A percentile compares a stretch with the other conserved stretches of the same genome.
Evolutionary conservation across 805 yeast species (phyloP).

Genomic region (Zygoascus flipseniorum): DNA sequence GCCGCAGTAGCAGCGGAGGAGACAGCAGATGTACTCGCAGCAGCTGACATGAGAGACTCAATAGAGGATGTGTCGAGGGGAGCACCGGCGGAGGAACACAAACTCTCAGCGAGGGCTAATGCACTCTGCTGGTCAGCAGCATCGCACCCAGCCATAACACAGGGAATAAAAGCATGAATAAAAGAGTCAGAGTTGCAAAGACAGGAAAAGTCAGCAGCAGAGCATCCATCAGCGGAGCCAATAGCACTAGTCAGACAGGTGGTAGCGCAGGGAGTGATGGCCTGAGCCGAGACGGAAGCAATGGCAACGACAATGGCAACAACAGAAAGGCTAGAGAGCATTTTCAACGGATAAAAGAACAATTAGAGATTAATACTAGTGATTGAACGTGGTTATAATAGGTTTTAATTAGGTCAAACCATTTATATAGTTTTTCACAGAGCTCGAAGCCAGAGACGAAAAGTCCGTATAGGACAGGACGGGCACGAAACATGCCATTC

Average conservation of each 20-base stretch:
- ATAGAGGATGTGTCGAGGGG: background rate
- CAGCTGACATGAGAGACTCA: slow-evolving; percentile 33
- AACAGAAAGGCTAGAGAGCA: background rate
- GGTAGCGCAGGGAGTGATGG: slow-evolving; percentile 32
- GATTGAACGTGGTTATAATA: background rate
- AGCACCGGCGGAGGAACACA: background rate
- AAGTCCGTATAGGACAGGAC: too few species aligned
- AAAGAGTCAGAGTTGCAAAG: background rate
- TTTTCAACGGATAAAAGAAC: background rate
- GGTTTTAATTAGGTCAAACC: too few species aligned
- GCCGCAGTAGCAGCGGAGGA: background rate
- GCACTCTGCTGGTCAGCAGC: background rate
- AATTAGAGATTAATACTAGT: background rate
- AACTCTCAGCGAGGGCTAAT: background rate
- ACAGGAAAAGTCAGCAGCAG: slow-evolving; percentile 7
- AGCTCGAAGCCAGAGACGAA: too few species aligned
- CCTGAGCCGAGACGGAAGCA: slow-evolving; percentile 18
- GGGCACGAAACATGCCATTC: too few species aligned
- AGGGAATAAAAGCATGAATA: slow-evolving; percentile 2
- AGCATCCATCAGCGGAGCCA: slow-evolving; percentile 24
- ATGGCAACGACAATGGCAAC: slow-evolving; percentile 7
- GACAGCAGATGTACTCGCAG: slow-evolving; percentile 13
- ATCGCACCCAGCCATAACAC: background rate
- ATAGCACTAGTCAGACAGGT: slow-evolving; percentile 29
- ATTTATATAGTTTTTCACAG: too few species aligned